Percentiles rank a stretch among this genome's conserved stretches.
Conservation (phyloP, 257 asterid genomes). For the Rehmannia glutinosa region DNA sequence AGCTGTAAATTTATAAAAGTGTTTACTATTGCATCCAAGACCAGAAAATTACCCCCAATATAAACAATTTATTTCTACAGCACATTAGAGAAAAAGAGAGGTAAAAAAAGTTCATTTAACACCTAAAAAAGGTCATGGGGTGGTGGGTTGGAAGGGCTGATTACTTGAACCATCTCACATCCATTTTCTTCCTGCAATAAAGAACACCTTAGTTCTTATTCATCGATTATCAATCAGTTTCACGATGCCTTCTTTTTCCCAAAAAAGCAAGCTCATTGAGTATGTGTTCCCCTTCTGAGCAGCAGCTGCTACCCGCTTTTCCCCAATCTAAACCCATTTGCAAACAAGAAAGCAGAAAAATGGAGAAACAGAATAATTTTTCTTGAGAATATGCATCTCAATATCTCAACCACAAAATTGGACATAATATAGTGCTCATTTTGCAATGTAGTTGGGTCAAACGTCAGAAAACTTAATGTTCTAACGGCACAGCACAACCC, state of each 20-base stretch:
- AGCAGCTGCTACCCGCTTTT: constrained; percentile 72
- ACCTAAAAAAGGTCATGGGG: too few relatives aligned
- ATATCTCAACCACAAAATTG: background rate
- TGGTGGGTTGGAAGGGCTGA: background rate
- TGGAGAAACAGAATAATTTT: background rate
- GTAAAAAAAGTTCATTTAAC: too few relatives aligned
- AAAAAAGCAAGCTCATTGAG: constrained; percentile 71
- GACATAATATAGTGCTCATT: background rate
- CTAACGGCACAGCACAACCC: background rate
- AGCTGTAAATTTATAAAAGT: too few relatives aligned
- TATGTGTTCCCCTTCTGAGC: constrained; percentile 77
- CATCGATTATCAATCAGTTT: background rate
- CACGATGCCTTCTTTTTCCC: constrained; percentile 52
- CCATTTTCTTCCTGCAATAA: background rate
- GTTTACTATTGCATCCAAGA: background rate
- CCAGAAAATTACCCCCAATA: background rate
- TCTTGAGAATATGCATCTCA: constrained; percentile 1
- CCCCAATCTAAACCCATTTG: constrained; percentile 62
- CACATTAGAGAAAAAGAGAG: background rate
- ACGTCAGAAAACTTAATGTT: background rate
- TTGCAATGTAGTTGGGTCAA: background rate
- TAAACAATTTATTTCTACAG: background rate
- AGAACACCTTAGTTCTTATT: background rate
- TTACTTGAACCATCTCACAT: background rate
- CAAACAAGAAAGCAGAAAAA: constrained; percentile 4